Percentiles rank a stretch among this genome's conserved stretches.
phyloP scores from a whole-genome alignment of 2,329 filamentous ascomycete species.

The Lasiodiplodia citricola region DNA sequence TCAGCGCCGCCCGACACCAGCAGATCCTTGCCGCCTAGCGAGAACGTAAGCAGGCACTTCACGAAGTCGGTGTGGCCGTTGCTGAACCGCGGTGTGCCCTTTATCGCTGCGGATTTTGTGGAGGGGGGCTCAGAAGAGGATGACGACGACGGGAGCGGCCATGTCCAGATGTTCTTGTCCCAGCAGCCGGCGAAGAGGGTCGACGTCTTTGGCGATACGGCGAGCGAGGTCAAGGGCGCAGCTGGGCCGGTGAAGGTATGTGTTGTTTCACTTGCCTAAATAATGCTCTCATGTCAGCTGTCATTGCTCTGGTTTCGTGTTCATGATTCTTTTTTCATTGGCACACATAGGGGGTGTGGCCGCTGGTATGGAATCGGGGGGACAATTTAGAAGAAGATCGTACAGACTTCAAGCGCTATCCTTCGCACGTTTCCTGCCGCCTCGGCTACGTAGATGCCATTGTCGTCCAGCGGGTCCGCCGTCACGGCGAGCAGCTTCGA shows the following conservation, averaged over 20 bases:
- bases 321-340: neutral
- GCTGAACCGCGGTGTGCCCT: conserved; percentile 13
- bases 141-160: conserved; percentile 51
- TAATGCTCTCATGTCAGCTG: neutral
- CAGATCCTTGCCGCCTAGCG: conserved; percentile 63
- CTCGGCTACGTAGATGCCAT: conserved; percentile 78
- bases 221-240: conserved; percentile 67
- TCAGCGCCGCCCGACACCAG: conserved; percentile 56
- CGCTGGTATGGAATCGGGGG: neutral
- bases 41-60: conserved; percentile 73
- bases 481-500: conserved; percentile 84
- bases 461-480: conserved; percentile 67
- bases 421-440: conserved; percentile 80
- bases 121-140: conserved; percentile 3
- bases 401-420: conserved; percentile 76
- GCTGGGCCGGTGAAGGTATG: conserved; percentile 72
- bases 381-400: conserved; percentile 32
- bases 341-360: neutral
- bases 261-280: conserved; percentile 51
- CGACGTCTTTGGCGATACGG: conserved; percentile 36
- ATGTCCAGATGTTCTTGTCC: conserved; percentile 92
- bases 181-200: conserved; percentile 87
- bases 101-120: conserved; percentile 57
- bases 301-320: too few species aligned
- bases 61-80: conserved; percentile 87